phyloP scores from a whole-genome alignment of 805 yeast genomes.

The Suhomyces prunicola region DNA sequence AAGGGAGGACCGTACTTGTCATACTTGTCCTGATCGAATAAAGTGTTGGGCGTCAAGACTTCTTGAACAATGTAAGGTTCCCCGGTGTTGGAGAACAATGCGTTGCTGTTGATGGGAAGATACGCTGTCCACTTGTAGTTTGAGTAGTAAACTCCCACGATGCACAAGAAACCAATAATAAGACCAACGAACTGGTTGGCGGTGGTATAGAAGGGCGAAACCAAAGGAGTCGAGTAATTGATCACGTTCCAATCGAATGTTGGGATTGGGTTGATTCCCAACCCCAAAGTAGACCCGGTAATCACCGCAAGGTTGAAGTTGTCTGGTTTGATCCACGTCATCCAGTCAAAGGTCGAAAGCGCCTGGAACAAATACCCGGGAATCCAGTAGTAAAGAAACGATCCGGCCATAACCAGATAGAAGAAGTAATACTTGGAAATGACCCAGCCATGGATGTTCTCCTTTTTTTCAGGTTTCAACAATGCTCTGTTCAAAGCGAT shows the following conservation, averaged over 20 bases:
- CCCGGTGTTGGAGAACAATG: conserved; percentile 20
- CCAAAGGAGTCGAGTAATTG: conserved; percentile 27
- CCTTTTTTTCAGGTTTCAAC: conserved; percentile 26
- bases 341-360: conserved; percentile 49
- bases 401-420: conserved; percentile 18
- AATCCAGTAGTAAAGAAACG: conserved; percentile 45
- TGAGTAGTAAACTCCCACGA: conserved; percentile 17
- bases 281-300: conserved; percentile 46
- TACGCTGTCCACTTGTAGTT: conserved; percentile 18
- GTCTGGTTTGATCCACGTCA: conserved; percentile 56
- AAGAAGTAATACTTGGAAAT: conserved; percentile 31
- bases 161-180: conserved; percentile 11
- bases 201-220: conserved; percentile 43
- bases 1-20: conserved; percentile 17
- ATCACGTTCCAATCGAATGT: conserved; percentile 51
- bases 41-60: conserved; percentile 11
- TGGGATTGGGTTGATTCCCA: conserved; percentile 54
- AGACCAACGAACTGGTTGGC: conserved; percentile 14
- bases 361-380: conserved; percentile 44
- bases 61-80: conserved; percentile 11
- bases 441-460: conserved; percentile 17
- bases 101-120: conserved; percentile 18
- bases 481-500: conserved; percentile 49
- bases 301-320: conserved; percentile 46
- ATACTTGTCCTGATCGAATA: conserved; percentile 13